These are phyloP conservation scores for Trypanosoma platydactyli DNA, from an alignment of 208 protist species.

Conservation along the genomic window DNA sequence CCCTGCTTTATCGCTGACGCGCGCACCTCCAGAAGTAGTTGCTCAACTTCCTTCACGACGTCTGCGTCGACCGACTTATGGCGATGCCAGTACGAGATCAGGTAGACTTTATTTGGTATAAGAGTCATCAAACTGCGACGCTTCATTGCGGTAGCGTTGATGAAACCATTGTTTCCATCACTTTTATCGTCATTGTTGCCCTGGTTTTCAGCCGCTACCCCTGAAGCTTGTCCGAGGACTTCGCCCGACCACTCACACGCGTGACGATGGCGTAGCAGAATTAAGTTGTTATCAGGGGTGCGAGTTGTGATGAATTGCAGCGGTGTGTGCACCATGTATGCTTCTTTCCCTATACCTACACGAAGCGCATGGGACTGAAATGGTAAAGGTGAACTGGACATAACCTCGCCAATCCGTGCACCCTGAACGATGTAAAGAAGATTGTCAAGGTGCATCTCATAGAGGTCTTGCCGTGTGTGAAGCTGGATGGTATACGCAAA, in stretches of 20 bases:
- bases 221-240: slow-evolving; percentile 7
- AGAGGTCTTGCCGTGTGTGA: slow-evolving; percentile 40
- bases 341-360: neutral
- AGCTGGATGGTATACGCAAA: slow-evolving; percentile 62
- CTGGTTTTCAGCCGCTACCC: neutral
- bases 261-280: slow-evolving; percentile 6
- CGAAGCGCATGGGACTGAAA: slow-evolving; percentile 2
- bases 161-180: neutral
- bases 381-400: neutral
- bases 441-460: slow-evolving; percentile 45
- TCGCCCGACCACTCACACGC: slow-evolving; percentile 14
- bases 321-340: slow-evolving; percentile 1
- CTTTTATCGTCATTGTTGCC: neutral
- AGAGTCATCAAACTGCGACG: neutral
- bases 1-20: neutral
- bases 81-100: slow-evolving; percentile 10
- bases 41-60: slow-evolving; percentile 2
- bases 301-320: slow-evolving; percentile 12
- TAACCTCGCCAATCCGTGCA: slow-evolving; percentile 30
- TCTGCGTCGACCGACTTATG: neutral
- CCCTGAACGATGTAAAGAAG: slow-evolving; percentile 50
- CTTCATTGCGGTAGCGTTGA: neutral
- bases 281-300: neutral
- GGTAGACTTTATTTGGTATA: slow-evolving; percentile 15
- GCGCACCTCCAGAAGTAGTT: neutral